Base-by-base conservation (phyloP, 2,329 filamentous ascomycete species). In the Cordyceps militaris region DNA sequence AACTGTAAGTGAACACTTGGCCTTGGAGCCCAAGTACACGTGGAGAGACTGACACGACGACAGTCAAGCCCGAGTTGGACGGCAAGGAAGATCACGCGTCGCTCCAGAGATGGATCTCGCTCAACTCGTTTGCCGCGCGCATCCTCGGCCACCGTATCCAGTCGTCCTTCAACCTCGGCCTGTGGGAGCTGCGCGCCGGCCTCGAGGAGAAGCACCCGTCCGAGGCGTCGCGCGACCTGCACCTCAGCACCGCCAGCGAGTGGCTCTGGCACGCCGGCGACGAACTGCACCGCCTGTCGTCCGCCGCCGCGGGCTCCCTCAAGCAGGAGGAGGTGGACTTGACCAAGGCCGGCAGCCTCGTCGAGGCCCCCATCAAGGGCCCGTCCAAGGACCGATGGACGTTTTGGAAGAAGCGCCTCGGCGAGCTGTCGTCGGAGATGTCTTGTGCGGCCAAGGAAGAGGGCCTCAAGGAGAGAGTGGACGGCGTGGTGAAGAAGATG, bases 101-200 rank as follows among this genome's bases (percentile, higher is more conserved):
- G 11, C 56, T 66, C 30, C 23, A 59, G 3, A 58, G 66, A 51
- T 72, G 68, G 68, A 60, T 67, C 32, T 68, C 66, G 10, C 60
- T 71, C 61, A 69, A 72, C 63, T 69, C 68, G 11, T 70, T 72
- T 46, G 63, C 65, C 49, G 70, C 70, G 24, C 69, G 66, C 49
- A 59, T 70, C 19, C 63, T 67, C 55, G 66, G 64, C 59, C 50
- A 60, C n/a, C 34, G 46, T 8, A 59, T 65, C 19, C 57, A 61
- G 24, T 14, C 50, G 11, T 69, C 66, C 62, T 60, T 60, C 43
- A 67, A 67, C 52, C 63, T 69, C 43, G 68, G 62, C 53, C 59
- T 70, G 55, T 68, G 66, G 66, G 62, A 66, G 54, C 58, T 72
- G n/a, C 69, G 69, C 30, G 59, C 58, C 13, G 65, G 61, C 10